A percentile compares a stretch with the other conserved stretches of the same genome.
phyloP scores from a whole-genome alignment of 164 flowering plant species.

The Paratinospora sagittata region DNA sequence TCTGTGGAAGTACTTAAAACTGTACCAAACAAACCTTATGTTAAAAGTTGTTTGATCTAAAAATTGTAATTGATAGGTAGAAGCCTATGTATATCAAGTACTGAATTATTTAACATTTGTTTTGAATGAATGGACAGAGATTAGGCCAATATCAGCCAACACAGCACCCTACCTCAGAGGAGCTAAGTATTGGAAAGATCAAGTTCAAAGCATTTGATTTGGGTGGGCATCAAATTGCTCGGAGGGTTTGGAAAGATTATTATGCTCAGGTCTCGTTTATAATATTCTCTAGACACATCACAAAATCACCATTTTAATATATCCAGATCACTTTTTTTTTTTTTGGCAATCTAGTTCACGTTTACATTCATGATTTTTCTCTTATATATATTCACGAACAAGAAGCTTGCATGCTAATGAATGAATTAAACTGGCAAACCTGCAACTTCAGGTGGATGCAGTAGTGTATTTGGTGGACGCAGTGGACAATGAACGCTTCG shows the following conservation, averaged over 20 bases:
- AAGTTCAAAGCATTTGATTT: slow-evolving; percentile 66
- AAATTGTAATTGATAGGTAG: too few relatives aligned
- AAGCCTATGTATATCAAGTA: too few relatives aligned
- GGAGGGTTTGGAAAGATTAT: slow-evolving; percentile 64
- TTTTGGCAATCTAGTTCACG: background rate
- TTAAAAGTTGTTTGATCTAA: too few relatives aligned
- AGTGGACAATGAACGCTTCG: slow-evolving; percentile 57
- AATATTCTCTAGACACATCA: too few relatives aligned
- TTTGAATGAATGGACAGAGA: slow-evolving; percentile 27
- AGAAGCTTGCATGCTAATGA: too few relatives aligned
- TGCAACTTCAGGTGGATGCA: slow-evolving; percentile 56
- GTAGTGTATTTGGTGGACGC: slow-evolving; percentile 60
- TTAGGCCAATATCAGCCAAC: slow-evolving; percentile 56
- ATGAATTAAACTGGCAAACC: too few relatives aligned
- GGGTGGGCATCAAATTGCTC: slow-evolving; percentile 70
- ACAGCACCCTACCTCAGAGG: slow-evolving; percentile 59
- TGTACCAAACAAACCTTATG: too few relatives aligned
- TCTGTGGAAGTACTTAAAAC: too few relatives aligned
- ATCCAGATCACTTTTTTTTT: background rate
- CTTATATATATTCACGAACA: too few relatives aligned
- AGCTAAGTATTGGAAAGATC: slow-evolving; percentile 57
- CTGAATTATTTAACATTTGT: too few relatives aligned
- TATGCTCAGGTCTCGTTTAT: slow-evolving; percentile 66
- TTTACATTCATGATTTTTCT: too few relatives aligned
- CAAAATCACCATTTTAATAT: too few relatives aligned